Evolutionary conservation across 1,284 basidiomycete genomes (phyloP).

Genomic region (Violaceomyces palustris): DNA sequence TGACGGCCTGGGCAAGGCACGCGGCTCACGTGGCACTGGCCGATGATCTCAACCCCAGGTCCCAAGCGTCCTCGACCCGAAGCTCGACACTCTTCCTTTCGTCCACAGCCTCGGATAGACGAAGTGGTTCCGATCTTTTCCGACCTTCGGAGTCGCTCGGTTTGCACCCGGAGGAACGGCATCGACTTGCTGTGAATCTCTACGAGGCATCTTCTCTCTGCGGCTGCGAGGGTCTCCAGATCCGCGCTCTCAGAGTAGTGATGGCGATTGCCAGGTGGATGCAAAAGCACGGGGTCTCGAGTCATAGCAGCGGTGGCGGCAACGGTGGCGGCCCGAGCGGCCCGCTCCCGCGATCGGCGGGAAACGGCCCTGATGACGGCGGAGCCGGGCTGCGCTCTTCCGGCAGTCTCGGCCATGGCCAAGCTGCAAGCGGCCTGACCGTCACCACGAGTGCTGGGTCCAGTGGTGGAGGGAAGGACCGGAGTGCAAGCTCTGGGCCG

Average conservation of each 20-base stretch:
- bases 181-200: slow-evolving; percentile 77
- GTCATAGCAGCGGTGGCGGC: slow-evolving; percentile 4
- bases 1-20: slow-evolving; percentile 76
- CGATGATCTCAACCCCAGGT: slow-evolving; percentile 30
- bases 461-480: too few relatives aligned
- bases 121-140: slow-evolving; percentile 34
- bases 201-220: slow-evolving; percentile 90
- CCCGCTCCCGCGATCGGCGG: too few relatives aligned
- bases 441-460: too few relatives aligned
- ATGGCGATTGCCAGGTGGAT: slow-evolving; percentile 37
- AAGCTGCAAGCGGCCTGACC: too few relatives aligned
- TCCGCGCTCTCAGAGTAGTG: slow-evolving; percentile 58
- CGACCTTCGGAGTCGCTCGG: slow-evolving; percentile 30
- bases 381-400: too few relatives aligned
- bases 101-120: slow-evolving; percentile 8
- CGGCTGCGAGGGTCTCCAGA: slow-evolving; percentile 78
- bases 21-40: slow-evolving; percentile 66
- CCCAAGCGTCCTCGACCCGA: slow-evolving; percentile 4
- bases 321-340: slow-evolving; percentile 12
- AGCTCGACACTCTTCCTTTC: slow-evolving; percentile 7
- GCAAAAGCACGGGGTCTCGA: slow-evolving; percentile 28
- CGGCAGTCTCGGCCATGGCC: too few relatives aligned
- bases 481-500: too few relatives aligned
- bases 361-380: slow-evolving; percentile 15
- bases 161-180: slow-evolving; percentile 60